Percentiles rank a stretch among this genome's conserved stretches.
These are phyloP conservation scores for Paraphoma sp. DNA, from an alignment of 2,329 filamentous ascomycete species.

Conservation along the genomic window DNA sequence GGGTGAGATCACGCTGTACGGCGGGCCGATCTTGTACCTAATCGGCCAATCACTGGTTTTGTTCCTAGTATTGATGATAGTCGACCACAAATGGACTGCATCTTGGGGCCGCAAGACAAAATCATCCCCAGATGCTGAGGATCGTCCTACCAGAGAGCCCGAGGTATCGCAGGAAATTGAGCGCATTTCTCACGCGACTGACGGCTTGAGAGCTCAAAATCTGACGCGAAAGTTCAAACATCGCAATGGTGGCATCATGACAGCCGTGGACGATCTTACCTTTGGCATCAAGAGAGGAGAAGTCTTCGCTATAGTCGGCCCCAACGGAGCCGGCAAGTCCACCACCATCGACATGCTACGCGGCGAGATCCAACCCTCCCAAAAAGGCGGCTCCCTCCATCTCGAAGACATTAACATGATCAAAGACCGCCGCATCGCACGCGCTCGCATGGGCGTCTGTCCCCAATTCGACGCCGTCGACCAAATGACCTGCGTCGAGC, in stretches of 20 bases:
- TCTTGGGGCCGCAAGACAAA: conserved; percentile 26
- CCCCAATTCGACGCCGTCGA: conserved; percentile 78
- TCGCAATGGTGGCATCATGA: conserved; percentile 57
- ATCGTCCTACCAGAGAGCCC: conserved; percentile 49
- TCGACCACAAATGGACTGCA: conserved; percentile 69
- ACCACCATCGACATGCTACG: conserved; percentile 86
- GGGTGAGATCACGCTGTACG: conserved; percentile 73
- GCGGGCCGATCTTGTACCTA: conserved; percentile 82
- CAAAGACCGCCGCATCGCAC: conserved; percentile 70
- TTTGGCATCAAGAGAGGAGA: conserved; percentile 80
- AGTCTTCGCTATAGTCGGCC: conserved; percentile 84
- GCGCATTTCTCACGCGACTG: conserved; percentile 69
- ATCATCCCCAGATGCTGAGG: conserved; percentile 50
- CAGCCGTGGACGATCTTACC: conserved; percentile 79
- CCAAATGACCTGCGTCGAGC: conserved; percentile 83
- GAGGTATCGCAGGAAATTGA: conserved; percentile 67
- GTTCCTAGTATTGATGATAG: conserved; percentile 74
- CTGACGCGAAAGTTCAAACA: conserved; percentile 76
- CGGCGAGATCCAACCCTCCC: conserved; percentile 76
- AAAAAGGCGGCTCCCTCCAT: conserved; percentile 72
- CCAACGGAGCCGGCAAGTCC: conserved; percentile 88
- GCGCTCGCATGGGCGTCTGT: conserved; percentile 80
- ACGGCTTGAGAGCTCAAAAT: conserved; percentile 77
- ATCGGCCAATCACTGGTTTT: conserved; percentile 73
- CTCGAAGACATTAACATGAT: conserved; percentile 77